Evolutionary conservation across 2,329 filamentous ascomycete genomes (phyloP).

Genomic region (Simplicillium sp.): DNA sequence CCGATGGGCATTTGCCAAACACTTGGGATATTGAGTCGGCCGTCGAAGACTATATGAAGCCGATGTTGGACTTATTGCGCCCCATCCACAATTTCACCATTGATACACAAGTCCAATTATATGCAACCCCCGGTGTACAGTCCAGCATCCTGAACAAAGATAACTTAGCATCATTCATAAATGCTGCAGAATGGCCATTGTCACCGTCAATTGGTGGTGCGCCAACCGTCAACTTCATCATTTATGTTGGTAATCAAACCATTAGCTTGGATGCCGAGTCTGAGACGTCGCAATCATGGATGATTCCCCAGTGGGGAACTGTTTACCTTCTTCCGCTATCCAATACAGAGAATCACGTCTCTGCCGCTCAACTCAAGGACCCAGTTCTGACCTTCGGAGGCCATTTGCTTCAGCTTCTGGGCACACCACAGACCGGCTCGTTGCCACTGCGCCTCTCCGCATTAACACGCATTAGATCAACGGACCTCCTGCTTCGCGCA

Average conservation of each 20-base stretch:
- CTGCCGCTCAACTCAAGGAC: constrained; percentile 58
- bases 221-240: constrained; percentile 90
- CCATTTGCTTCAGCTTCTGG: constrained; percentile 80
- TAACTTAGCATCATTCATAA: constrained; percentile 89
- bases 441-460: constrained; percentile 78
- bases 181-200: constrained; percentile 94
- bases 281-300: constrained; percentile 59
- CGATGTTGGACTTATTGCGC: constrained; percentile 68
- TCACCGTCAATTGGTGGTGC: constrained; percentile 88
- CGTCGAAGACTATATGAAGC: constrained; percentile 70
- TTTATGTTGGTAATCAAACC: constrained; percentile 76
- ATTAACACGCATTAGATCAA: constrained; percentile 74
- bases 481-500: constrained; percentile 76
- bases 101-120: constrained; percentile 92
- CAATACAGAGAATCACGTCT: constrained; percentile 39
- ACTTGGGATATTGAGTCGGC: constrained; percentile 87
- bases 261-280: constrained; percentile 41
- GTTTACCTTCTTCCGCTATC: constrained; percentile 49
- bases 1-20: constrained; percentile 65
- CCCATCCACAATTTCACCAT: constrained; percentile 92
- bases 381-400: constrained; percentile 85
- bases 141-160: constrained; percentile 65
- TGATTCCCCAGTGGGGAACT: constrained; percentile 91
- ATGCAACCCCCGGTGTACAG: constrained; percentile 62
- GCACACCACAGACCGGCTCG: constrained; percentile 73